phyloP scores from a whole-genome alignment of 768 basidiomycete species.

The Gyrodon lividus region DNA sequence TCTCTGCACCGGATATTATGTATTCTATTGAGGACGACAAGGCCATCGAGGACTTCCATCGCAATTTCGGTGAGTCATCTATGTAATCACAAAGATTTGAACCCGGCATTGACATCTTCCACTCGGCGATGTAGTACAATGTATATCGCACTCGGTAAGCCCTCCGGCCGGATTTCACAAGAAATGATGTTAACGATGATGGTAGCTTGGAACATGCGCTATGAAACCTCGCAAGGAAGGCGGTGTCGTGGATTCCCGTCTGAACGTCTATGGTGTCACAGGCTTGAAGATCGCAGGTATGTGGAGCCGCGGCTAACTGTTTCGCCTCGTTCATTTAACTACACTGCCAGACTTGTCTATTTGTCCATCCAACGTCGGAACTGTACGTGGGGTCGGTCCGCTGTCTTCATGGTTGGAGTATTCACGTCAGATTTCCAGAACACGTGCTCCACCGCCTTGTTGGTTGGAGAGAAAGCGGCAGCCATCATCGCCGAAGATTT shows the following conservation, averaged over 20 bases:
- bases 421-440: slow-evolving; percentile 21
- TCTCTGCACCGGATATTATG: slow-evolving; percentile 29
- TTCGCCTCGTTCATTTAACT: background rate
- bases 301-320: background rate
- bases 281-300: slow-evolving; percentile 61
- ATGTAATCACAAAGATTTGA: no score
- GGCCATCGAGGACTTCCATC: slow-evolving; percentile 29
- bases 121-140: background rate
- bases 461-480: slow-evolving; percentile 44
- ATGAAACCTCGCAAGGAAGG: slow-evolving; percentile 61
- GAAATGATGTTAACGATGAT: background rate
- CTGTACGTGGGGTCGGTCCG: background rate
- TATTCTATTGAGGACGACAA: slow-evolving; percentile 37
- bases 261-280: slow-evolving; percentile 63
- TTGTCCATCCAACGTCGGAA: slow-evolving; percentile 8
- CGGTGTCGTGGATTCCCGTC: slow-evolving; percentile 60
- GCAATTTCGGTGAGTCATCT: slow-evolving; percentile 13
- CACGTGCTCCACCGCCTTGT: slow-evolving; percentile 39
- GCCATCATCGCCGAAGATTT: background rate
- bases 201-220: slow-evolving; percentile 63
- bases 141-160: slow-evolving; percentile 18
- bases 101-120: background rate
- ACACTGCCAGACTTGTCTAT: slow-evolving; percentile 33
- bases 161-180: background rate
- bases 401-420: background rate